Conservation (phyloP, 495 filamentous ascomycete genomes). For the Tricharina praecox region DNA sequence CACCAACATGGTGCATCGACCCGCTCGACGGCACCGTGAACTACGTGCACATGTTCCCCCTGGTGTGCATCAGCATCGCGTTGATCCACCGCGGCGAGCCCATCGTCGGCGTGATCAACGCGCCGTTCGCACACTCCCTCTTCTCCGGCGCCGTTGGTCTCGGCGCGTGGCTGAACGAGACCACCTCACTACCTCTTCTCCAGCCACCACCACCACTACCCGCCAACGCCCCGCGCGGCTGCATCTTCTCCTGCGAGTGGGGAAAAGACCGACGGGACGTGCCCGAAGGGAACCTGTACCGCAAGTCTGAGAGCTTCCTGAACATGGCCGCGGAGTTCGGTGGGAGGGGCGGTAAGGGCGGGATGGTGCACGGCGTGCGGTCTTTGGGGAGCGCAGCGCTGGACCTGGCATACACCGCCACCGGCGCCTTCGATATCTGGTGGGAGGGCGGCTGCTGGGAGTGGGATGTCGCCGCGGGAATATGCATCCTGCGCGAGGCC, state of each 20-base stretch:
- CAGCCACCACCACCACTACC: conserved; percentile 43
- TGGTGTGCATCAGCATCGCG: conserved; percentile 55
- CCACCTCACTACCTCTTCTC: conserved; percentile 39
- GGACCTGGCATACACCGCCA: conserved; percentile 61
- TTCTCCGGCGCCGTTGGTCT: conserved; percentile 44
- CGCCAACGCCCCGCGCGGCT: conserved; percentile 35
- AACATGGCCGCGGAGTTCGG: conserved; percentile 51
- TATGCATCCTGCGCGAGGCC: conserved; percentile 70
- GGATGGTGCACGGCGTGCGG: conserved; percentile 65
- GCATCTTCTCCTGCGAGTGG: conserved; percentile 54
- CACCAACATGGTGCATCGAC: conserved; percentile 54
- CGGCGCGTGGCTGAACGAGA: conserved; percentile 33
- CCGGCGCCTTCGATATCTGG: conserved; percentile 58
- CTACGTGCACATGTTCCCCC: conserved; percentile 54
- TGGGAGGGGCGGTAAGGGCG: conserved; percentile 42
- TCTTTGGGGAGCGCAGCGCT: conserved; percentile 60
- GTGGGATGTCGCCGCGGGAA: conserved; percentile 83
- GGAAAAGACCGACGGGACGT: conserved; percentile 50
- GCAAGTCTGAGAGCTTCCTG: conserved; percentile 52
- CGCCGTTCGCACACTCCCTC: conserved; percentile 45
- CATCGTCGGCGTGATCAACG: conserved; percentile 48
- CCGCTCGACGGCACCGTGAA: conserved; percentile 57
- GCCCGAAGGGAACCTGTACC: conserved; percentile 43
- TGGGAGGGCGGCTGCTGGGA: conserved; percentile 88
- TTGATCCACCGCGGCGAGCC: conserved; percentile 40